Conservation (phyloP, 805 yeast genomes). For the Metschnikowia shivogae region DNA sequence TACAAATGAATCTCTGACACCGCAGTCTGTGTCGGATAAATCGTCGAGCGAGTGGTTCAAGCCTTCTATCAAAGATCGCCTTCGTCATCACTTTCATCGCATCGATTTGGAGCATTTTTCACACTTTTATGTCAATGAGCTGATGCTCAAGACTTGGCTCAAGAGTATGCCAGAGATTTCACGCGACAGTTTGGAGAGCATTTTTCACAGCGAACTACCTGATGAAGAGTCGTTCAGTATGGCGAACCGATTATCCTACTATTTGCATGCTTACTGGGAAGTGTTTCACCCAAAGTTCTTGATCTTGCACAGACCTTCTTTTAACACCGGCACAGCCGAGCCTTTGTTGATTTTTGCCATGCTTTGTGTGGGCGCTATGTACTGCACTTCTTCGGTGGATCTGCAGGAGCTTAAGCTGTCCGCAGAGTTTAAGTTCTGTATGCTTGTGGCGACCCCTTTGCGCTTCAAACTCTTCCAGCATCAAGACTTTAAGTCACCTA, state of each 20-base stretch:
- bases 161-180: constrained; percentile 27
- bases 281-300: constrained; percentile 58
- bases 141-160: constrained; percentile 32
- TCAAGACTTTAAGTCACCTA: constrained; percentile 73
- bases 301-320: constrained; percentile 56
- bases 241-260: constrained; percentile 35
- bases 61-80: constrained; percentile 8
- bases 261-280: constrained; percentile 48
- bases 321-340: constrained; percentile 44
- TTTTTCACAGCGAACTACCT: constrained; percentile 18
- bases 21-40: constrained; percentile 14
- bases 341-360: constrained; percentile 51
- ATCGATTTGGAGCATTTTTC: constrained; percentile 24
- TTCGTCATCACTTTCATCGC: constrained; percentile 18
- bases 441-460: constrained; percentile 51
- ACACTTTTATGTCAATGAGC: constrained; percentile 38
- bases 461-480: constrained; percentile 68
- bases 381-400: constrained; percentile 25
- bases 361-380: constrained; percentile 54
- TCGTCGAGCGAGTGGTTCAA: constrained; percentile 6
- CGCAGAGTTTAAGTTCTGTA: constrained; percentile 41
- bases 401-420: constrained; percentile 19
- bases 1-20: constrained; percentile 23
- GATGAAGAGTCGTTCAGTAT: constrained; percentile 20
- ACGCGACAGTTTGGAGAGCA: constrained; percentile 23